Evolutionary conservation across 768 basidiomycete species (phyloP), one percentile per base, ranked within the genome.

Genomic region (Xerocomellus chrysenteron): DNA sequence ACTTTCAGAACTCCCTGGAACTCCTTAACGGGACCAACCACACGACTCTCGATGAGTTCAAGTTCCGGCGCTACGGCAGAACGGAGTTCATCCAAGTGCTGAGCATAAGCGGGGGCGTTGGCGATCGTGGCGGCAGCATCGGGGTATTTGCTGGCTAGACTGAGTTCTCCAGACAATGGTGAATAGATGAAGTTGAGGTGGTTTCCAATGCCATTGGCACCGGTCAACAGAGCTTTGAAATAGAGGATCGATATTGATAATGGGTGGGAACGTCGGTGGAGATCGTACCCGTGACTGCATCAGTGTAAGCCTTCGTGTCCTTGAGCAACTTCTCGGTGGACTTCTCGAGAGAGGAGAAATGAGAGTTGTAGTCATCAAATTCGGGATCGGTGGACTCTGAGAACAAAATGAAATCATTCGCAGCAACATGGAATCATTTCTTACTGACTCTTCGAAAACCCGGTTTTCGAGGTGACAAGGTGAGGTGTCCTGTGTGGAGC

Each of bases 251-350:
- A 39, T 19, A 52, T 55, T n/a, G 50, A 54, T 40, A 21, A 45
- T 33, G 39, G 37, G 42, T 39, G 24, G 44, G 43, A 33, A 43
- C 19, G 35, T 39, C 46, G 54, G 16, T 47, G 52, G 17, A 42
- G 32, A 41, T 36, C 39, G 58, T 69, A 89, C 92, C 69, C 55
- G 80, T 82, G 52, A 97, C 89, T 28, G 89, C 82, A 41, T 98
- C 94, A 16, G 83, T 83, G 75, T 94, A 98, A 6, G 85, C 79
- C 66, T 88, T 92, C 33, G 90, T 86, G 67, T 99, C 95, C 77
- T 98, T 98, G 64, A 94, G 74, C 55, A 98, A 76, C 76, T 94
- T 94, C 69, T 95, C 94, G 0, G 89, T 82, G 26, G 90, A 86
- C 49, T 81, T 73, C 74, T 98, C 94, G 61, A 98, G 77, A 4